Conservation (phyloP, 305 asterid genomes). For the Fraxinus velutina region DNA sequence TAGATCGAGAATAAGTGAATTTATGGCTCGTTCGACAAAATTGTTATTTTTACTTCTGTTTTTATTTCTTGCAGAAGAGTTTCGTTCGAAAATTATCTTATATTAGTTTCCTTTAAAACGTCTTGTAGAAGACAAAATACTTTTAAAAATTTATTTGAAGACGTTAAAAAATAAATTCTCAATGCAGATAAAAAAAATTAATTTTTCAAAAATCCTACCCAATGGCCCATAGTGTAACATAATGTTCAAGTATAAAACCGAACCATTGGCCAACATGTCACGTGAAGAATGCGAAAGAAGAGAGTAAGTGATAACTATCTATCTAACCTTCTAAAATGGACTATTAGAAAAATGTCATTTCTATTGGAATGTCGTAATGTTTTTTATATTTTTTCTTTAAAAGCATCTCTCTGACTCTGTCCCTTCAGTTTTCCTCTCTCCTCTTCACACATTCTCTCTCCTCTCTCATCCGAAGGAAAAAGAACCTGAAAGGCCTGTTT, state of each 20-base stretch:
- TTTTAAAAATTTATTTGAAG: too few species aligned
- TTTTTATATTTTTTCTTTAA: slow-evolving; percentile 26
- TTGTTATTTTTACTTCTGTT: too few species aligned
- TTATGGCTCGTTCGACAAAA: too few species aligned
- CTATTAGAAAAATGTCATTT: not conserved
- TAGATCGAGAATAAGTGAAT: too few species aligned
- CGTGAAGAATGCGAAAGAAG: not conserved
- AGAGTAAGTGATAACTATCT: not conserved
- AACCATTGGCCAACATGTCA: not conserved
- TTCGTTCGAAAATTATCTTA: too few species aligned
- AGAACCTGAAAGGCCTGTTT: slow-evolving; percentile 73
- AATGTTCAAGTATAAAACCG: not conserved
- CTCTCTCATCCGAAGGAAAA: slow-evolving; percentile 49
- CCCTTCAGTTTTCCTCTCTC: slow-evolving; percentile 39
- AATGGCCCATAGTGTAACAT: not conserved
- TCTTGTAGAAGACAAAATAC: not conserved
- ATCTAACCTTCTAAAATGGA: not conserved
- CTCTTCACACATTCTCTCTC: slow-evolving; percentile 29
- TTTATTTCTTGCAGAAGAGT: too few species aligned
- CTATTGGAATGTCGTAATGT: not conserved
- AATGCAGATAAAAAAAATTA: not conserved
- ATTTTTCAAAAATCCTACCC: not conserved
- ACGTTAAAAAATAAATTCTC: too few species aligned
- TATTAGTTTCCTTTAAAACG: not conserved
- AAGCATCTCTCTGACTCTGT: slow-evolving; percentile 30